phyloP scores from a whole-genome alignment of 345 rosid species.

The Firmiana major region DNA sequence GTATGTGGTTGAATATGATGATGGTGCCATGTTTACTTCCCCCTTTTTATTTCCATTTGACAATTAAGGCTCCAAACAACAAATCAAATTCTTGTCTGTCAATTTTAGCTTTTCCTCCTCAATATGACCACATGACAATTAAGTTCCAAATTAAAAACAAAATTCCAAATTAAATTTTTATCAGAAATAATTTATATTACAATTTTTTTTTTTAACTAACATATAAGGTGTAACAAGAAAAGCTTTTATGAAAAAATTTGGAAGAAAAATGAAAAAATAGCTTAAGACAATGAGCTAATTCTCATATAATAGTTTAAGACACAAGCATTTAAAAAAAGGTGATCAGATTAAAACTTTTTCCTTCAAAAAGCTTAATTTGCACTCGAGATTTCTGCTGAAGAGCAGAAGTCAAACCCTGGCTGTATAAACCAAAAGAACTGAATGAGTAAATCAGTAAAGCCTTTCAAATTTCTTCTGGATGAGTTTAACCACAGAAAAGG shows the following conservation, averaged over 20 bases:
- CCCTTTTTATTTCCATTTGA: neutral
- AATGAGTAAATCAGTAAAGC: neutral
- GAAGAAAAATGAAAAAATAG: neutral
- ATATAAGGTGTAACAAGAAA: neutral
- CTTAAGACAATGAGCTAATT: neutral
- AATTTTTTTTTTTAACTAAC: neutral
- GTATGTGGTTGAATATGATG: neutral
- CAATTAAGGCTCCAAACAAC: neutral
- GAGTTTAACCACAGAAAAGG: neutral
- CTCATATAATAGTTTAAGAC: neutral
- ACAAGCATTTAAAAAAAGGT: neutral
- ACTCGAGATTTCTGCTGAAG: neutral
- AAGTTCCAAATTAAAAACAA: neutral
- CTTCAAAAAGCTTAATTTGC: neutral
- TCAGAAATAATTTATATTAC: neutral
- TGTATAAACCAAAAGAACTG: neutral
- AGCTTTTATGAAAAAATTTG: neutral
- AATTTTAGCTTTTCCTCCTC: neutral
- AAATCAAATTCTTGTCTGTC: neutral
- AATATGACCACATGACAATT: conserved; percentile 2
- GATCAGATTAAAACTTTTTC: conserved; percentile 1
- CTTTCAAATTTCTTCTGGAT: neutral
- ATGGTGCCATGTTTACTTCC: too few species aligned
- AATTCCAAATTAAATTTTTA: neutral
- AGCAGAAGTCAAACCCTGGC: neutral